Conservation (phyloP, 345 rosid species). For the Eucalyptus tenuipes region DNA sequence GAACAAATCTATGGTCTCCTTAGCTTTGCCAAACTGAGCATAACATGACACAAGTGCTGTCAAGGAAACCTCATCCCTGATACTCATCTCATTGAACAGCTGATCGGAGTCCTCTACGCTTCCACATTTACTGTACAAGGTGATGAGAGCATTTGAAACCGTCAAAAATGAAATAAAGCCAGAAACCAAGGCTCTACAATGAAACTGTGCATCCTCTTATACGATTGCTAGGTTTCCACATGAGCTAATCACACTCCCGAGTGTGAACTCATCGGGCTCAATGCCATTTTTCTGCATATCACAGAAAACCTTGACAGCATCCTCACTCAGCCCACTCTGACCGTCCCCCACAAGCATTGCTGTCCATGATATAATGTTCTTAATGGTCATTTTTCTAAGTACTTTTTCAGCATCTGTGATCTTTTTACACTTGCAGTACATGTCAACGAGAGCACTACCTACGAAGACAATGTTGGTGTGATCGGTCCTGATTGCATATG, state of each 20-base stretch:
- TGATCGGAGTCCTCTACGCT: conserved; percentile 40
- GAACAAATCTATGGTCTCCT: conserved; percentile 59
- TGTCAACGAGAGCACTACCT: conserved; percentile 87
- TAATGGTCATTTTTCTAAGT: conserved; percentile 41
- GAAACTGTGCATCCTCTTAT: conserved; percentile 89
- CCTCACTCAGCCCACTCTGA: conserved; percentile 65
- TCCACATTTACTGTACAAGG: conserved; percentile 86
- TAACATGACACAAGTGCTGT: conserved; percentile 83
- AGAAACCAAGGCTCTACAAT: conserved; percentile 48
- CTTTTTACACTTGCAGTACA: conserved; percentile 76
- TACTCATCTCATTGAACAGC: conserved; percentile 62
- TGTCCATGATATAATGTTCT: conserved; percentile 90
- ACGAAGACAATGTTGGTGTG: conserved; percentile 51
- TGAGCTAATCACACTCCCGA: conserved; percentile 80
- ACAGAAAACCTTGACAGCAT: conserved; percentile 52
- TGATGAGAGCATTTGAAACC: conserved; percentile 78
- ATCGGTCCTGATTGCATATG: conserved; percentile 38
- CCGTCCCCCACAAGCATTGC: conserved; percentile 91
- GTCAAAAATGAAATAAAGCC: conserved; percentile 49
- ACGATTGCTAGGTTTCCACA: conserved; percentile 80
- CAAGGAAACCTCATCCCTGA: conserved; percentile 81
- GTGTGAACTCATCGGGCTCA: conserved; percentile 63
- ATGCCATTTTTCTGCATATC: conserved; percentile 69
- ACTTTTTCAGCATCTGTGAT: conserved; percentile 49
- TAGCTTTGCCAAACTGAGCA: conserved; percentile 78